Base-by-base conservation (phyloP, 352 stramenopile species). In the Phytopythium mirpurense region DNA sequence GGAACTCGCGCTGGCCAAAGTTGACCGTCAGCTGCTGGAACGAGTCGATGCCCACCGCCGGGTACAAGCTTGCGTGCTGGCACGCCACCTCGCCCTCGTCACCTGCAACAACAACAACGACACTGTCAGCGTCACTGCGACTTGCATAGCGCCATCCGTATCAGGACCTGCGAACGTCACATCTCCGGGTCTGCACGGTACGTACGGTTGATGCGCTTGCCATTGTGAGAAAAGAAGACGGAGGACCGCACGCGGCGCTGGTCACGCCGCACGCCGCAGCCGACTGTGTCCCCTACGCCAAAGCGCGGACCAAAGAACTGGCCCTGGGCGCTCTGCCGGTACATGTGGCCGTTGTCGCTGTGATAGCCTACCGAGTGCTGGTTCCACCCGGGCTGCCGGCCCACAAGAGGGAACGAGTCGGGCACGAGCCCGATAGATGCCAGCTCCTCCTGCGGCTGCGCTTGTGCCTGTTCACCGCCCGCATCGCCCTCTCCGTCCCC, bases 1-100 rank as follows among this genome's bases (percentile, higher is more conserved):
- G 57, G 44, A 93, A 93, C 1, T 75, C 82, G 31, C 82, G 68
- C 56, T 87, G 76, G 1, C 85, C 85, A 63, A 90, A 93, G 63
- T 96, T 96, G 14, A 95, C 70, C 23, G 80, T 68, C 15, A 95
- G 69, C 21, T 75, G 70, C 29, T 91, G 80, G 31, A 77, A 69
- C 3, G 81, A 90, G 54, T 96, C 87, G 26, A 96, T 48, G 5
- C 87, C 87, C 3, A 96, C 74, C 3, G 89, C 79, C 1, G 87
- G 87, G 35, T 86, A 96, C 70, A 79, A 80, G 10, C 62, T 71
- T 15, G 60, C 64, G 36, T 85, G 62, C 9, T 49, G 19, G 40
- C 73, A 84, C 27, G 74, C 62, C 51, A 66, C 47, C 35, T 63
- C 37, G 32, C 21, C 41, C 3, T n/a, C 26, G 7, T 15, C 46